A percentile compares a stretch with the other conserved stretches of the same genome.
Evolutionary conservation across 192 early-diverging fungal species (phyloP).

Genomic region (Neocallimastix lanati): DNA sequence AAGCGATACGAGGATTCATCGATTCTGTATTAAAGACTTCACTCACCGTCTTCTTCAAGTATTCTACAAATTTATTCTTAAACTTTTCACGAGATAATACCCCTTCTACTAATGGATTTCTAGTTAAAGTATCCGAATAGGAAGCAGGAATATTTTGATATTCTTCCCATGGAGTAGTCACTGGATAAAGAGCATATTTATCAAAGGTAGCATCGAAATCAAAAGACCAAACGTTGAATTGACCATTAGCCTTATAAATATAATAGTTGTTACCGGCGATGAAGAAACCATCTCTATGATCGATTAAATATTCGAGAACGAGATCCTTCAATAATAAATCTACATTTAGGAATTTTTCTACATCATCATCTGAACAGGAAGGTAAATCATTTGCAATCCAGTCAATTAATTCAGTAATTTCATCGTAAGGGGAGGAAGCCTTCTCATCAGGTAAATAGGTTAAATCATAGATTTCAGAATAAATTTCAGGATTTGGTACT

Average conservation of each 20-base stretch:
- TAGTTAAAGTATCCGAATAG: background rate
- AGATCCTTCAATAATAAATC: background rate
- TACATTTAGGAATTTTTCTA: background rate
- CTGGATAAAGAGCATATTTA: background rate
- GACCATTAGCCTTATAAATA: background rate
- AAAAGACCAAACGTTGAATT: background rate
- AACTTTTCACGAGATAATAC: background rate
- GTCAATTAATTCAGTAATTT: background rate
- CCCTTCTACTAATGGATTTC: background rate
- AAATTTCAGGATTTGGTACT: background rate
- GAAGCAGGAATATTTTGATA: background rate
- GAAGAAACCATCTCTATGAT: background rate
- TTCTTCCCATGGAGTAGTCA: background rate
- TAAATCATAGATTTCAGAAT: background rate
- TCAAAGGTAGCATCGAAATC: background rate
- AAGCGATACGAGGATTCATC: background rate
- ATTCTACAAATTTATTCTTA: background rate
- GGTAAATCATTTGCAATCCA: background rate
- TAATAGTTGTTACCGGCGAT: background rate
- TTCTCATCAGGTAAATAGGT: background rate
- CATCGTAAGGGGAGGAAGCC: background rate
- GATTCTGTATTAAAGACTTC: background rate
- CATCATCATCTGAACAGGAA: background rate
- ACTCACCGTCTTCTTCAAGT: background rate
- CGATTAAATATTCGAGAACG: background rate